Conservation (phyloP, 1,284 basidiomycete genomes). For the Mycena citricolor region DNA sequence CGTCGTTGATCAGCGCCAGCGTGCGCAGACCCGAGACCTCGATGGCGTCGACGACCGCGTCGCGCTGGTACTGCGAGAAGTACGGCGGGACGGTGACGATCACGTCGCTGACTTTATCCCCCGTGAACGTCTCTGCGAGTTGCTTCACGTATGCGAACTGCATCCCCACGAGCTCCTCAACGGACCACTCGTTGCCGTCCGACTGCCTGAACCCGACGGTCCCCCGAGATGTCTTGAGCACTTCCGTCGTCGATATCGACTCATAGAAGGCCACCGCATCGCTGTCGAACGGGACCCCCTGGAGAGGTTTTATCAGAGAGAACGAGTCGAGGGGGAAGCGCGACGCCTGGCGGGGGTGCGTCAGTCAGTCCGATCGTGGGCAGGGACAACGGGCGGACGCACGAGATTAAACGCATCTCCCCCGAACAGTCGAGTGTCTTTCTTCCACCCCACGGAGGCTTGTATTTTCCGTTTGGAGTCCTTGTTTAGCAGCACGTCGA, state of each 20-base stretch:
- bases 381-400: conserved; percentile 38
- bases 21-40: conserved; percentile 87
- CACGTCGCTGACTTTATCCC: conserved; percentile 77
- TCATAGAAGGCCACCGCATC: conserved; percentile 62
- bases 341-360: conserved; percentile 67
- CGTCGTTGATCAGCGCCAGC: conserved; percentile 88
- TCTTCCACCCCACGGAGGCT: conserved; percentile 86
- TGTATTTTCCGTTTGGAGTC: conserved; percentile 97
- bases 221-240: conserved; percentile 57
- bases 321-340: conserved; percentile 90
- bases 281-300: conserved; percentile 72
- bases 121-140: conserved; percentile 79
- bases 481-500: conserved; percentile 94
- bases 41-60: conserved; percentile 87
- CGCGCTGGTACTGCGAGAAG: conserved; percentile 85
- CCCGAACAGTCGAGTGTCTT: conserved; percentile 85
- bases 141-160: conserved; percentile 89
- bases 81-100: conserved; percentile 87
- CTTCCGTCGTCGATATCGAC: conserved; percentile 62
- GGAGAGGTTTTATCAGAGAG: conserved; percentile 85
- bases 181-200: conserved; percentile 71
- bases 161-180: conserved; percentile 94
- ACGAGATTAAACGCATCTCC: conserved; percentile 86
- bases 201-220: conserved; percentile 59
- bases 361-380: no score